A percentile compares a stretch with the other conserved stretches of the same genome.
phyloP scores from a whole-genome alignment of 352 stramenopile species.

The Phytophthora fragariaefolia region DNA sequence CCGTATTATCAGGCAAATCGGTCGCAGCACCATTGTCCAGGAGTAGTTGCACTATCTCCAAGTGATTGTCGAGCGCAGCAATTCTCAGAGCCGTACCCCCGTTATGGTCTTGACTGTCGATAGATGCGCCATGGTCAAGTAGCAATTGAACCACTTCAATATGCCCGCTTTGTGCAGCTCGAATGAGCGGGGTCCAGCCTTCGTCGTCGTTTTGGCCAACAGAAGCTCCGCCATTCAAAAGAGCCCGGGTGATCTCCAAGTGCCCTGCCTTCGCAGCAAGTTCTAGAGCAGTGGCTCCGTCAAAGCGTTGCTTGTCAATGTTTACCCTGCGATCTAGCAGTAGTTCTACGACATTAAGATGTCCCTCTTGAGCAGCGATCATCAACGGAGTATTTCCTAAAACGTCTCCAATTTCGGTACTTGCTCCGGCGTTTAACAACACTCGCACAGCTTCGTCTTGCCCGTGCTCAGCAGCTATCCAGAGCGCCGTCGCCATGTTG shows the following conservation, averaged over 20 bases:
- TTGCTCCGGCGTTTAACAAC: conserved; percentile 25
- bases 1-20: conserved; percentile 23
- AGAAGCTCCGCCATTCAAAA: conserved; percentile 24
- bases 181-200: conserved; percentile 24
- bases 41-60: conserved; percentile 19
- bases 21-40: conserved; percentile 11
- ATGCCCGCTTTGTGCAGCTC: conserved; percentile 21
- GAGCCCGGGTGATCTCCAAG: conserved; percentile 9
- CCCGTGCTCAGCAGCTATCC: conserved; percentile 23
- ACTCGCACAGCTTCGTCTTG: conserved; percentile 18
- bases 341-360: conserved; percentile 13
- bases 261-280: conserved; percentile 16
- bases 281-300: conserved; percentile 22
- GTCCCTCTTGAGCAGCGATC: conserved; percentile 20
- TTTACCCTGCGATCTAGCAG: conserved; percentile 19
- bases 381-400: conserved; percentile 19
- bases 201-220: conserved; percentile 11
- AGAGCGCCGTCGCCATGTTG: conserved; percentile 20
- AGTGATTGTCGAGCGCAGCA: conserved; percentile 26
- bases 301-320: conserved; percentile 16
- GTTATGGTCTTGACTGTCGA: conserved; percentile 30
- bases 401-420: conserved; percentile 10
- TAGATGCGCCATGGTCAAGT: conserved; percentile 13
- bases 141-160: conserved; percentile 22
- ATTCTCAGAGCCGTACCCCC: conserved; percentile 33